Evolutionary conservation across 1,284 basidiomycete genomes (phyloP), one percentile per base, ranked within the genome.

Genomic region (Cutaneotrichosporon sp.): DNA sequence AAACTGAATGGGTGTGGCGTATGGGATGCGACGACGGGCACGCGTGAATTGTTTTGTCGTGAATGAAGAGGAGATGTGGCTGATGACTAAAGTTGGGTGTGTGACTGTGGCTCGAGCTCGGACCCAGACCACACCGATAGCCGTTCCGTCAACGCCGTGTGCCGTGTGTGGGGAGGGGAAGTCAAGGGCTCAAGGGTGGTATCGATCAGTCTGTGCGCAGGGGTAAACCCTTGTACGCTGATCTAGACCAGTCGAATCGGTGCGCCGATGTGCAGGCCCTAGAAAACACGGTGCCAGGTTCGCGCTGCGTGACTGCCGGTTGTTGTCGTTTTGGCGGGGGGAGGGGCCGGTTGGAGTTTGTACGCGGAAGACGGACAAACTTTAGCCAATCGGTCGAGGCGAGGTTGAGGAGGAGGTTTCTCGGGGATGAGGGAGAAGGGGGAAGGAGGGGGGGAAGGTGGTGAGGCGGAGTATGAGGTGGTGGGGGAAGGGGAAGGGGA

Each of bases 401-500:
- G 32, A 47, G 58, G 36, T n/a, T 9, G 36, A n/a, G 9, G 47
- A 31, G 6, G 58, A 21, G 21, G 58, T 13, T 13, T 26, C 26
- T 26, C 26, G 58, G 21, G 34, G 42, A 1, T 32, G 30, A 14
- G 47, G 32, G 36, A 31, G n/a, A 32, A 5, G 34, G 49, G 30
- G 36, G 32, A 13, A 32, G 47, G 32, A 31, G 50, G 18, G 46
- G 22, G 31, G 47, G 18, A 26, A 22, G 36, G 18, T n/a, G n/a
- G n/a, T n/a, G 13, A 34, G n/a, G 47, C 34, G 46, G 46, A 50
- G n/a, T 31, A 51, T 13, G 13, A 11, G 36, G 32, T 16, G 22
- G 47, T n/a, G 58, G 26, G 47, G 47, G 32, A 51, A n/a, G 58
- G 32, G 46, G 30, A 26, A 46, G 11, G 5, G 58, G 47, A 47